Conservation (phyloP, 2,329 filamentous ascomycete genomes). For the Pestalotiopsis sp. region DNA sequence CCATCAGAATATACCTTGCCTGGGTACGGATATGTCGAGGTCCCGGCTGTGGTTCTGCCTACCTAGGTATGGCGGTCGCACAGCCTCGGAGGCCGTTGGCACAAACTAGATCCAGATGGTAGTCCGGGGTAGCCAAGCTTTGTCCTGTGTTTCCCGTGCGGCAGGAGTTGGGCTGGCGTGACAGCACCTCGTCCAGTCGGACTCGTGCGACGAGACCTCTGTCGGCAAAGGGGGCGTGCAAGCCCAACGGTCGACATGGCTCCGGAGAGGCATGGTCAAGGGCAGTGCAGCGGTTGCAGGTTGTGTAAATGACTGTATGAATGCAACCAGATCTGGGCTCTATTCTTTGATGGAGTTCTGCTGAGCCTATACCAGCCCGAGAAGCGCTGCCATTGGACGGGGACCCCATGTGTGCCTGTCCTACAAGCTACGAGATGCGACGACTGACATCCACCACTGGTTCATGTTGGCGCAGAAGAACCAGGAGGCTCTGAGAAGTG, state of each 20-base stretch:
- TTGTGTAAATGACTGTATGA: neutral
- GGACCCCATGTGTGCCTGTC: neutral
- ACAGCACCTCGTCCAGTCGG: neutral
- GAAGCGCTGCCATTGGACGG: neutral
- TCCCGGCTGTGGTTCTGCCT: neutral
- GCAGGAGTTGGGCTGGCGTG: neutral
- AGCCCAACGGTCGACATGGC: neutral
- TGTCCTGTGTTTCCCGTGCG: neutral
- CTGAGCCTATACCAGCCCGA: neutral
- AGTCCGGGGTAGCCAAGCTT: conserved; percentile 11
- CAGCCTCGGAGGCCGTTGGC: neutral
- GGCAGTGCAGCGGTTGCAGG: neutral
- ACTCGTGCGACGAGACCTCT: neutral
- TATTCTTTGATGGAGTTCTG: neutral
- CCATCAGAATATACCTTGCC: neutral
- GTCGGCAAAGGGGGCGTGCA: neutral
- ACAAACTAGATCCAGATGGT: neutral
- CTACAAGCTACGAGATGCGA: too few relatives aligned
- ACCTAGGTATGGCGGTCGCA: neutral
- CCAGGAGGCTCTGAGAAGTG: neutral
- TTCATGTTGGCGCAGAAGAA: neutral
- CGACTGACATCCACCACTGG: too few relatives aligned
- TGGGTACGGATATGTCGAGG: neutral
- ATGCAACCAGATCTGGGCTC: neutral
- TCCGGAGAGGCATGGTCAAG: neutral